Evolutionary conservation across 371 early-diverging fungal species (phyloP), one percentile per base, ranked within the genome.

Genomic region (Blastocladiella emersonii): DNA sequence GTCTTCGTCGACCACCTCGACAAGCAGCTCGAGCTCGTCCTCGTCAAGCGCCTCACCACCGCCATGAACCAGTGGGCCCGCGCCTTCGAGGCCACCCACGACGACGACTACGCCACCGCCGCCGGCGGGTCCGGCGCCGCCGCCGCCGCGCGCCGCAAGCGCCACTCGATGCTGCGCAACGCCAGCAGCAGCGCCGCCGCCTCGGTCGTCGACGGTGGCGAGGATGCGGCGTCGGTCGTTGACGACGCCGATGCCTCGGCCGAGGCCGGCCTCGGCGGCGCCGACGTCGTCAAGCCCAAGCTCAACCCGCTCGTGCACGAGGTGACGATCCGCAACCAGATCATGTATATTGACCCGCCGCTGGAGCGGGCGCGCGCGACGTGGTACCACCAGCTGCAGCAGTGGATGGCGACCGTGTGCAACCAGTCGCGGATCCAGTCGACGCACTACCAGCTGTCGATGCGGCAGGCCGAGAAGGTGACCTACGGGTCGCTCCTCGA

Each of bases 291-390:
- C 63, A 80, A 71, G 45, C 69, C 79, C 30, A 81, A 85, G 61
- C 78, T 83, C 36, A 79, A 82, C 56, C 85, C 85, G 23, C 69
- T 73, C 0, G 73, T 90, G 41, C 92, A 92, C 63, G 91, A 91
- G 73, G 76, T 94, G 56, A 81, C 87, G 51, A 85, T 98, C 69
- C 82, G 83, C 64, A 92, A 97, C 76, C 98, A 96, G 74, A 81
- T 89, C 67, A 92, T 98, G 91, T 92, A 85, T 67, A 77, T 98
- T 35, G 90, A 93, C 56, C 98, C 98, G 45, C 95, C 98, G 32
- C 78, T 98, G 32, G 96, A 97, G 72, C 83, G 88, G 62, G 95
- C 97, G 1, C 85, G 95, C 43, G 84, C 82, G 23, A 80, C 83
- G 60, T 95, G 92, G 93, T 89, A 88, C 74, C 73, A 73, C 57